Conservation (phyloP, 768 basidiomycete genomes). For the Leccinum disarticulatum region DNA sequence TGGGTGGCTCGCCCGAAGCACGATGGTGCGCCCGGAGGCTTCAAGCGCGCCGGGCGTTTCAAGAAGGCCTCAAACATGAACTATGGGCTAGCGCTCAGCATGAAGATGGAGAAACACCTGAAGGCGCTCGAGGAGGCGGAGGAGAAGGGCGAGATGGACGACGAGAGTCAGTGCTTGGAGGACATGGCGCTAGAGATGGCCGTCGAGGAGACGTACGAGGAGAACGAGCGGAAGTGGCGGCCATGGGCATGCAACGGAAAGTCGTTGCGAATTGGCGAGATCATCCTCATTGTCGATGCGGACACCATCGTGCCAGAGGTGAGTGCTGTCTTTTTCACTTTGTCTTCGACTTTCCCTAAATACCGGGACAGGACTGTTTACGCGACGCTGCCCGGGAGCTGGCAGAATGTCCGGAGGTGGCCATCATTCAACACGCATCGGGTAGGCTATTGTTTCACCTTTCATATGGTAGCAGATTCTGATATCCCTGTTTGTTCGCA, state of each 20-base stretch:
- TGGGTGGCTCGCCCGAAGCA: slow-evolving; percentile 63
- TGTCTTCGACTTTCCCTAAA: not conserved
- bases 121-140: slow-evolving; percentile 47
- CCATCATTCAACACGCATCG: slow-evolving; percentile 90
- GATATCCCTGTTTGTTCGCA: slow-evolving; percentile 8
- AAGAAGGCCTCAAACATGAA: slow-evolving; percentile 96
- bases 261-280: slow-evolving; percentile 71
- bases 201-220: slow-evolving; percentile 69
- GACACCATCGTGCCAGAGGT: slow-evolving; percentile 84
- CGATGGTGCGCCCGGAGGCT: slow-evolving; percentile 21
- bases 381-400: slow-evolving; percentile 88
- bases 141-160: slow-evolving; percentile 41
- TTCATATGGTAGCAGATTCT: slow-evolving; percentile 21
- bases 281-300: slow-evolving; percentile 85
- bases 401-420: slow-evolving; percentile 78
- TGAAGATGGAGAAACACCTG: slow-evolving; percentile 37
- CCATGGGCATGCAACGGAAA: slow-evolving; percentile 81
- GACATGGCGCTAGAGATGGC: slow-evolving; percentile 71
- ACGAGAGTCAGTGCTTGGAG: slow-evolving; percentile 46
- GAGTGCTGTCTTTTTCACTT: not conserved
- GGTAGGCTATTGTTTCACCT: slow-evolving; percentile 33
- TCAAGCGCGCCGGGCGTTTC: slow-evolving; percentile 68
- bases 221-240: slow-evolving; percentile 55
- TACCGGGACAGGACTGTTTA: slow-evolving; percentile 68
- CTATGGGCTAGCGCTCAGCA: slow-evolving; percentile 56